A percentile compares a stretch with the other conserved stretches of the same genome.
phyloP scores from a whole-genome alignment of 2,329 filamentous ascomycete species.

The Tolypocladium album region DNA sequence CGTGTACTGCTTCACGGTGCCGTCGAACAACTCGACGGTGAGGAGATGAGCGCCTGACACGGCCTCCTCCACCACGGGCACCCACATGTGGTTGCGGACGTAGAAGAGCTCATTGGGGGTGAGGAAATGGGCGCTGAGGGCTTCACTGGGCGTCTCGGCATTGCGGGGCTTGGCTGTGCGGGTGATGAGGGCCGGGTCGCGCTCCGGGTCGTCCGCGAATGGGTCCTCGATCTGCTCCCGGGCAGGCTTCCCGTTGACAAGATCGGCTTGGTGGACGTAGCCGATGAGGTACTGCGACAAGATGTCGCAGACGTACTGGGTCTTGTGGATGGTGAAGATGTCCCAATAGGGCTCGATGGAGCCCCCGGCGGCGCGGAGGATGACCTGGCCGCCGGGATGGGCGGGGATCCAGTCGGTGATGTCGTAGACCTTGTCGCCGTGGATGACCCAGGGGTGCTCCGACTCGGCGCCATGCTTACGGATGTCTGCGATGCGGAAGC shows the following conservation, averaged over 20 bases:
- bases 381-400: constrained; percentile 59
- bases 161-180: constrained; percentile 48
- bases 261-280: constrained; percentile 45
- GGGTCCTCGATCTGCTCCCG: constrained; percentile 48
- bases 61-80: constrained; percentile 32
- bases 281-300: constrained; percentile 55
- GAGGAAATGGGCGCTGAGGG: constrained; percentile 37
- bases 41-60: constrained; percentile 31
- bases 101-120: constrained; percentile 48
- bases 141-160: constrained; percentile 44
- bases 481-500: constrained; percentile 39
- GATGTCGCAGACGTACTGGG: constrained; percentile 52
- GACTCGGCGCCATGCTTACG: constrained; percentile 42
- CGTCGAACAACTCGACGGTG: constrained; percentile 45
- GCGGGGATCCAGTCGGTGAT: constrained; percentile 58
- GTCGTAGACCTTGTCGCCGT: constrained; percentile 55
- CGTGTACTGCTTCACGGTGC: constrained; percentile 40
- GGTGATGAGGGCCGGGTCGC: constrained; percentile 39
- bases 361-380: constrained; percentile 53
- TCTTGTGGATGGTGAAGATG: constrained; percentile 59
- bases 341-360: constrained; percentile 60
- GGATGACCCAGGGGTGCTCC: constrained; percentile 51
- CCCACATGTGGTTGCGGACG: constrained; percentile 55
- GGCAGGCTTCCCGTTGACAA: constrained; percentile 44
- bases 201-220: constrained; percentile 40